Evolutionary conservation across 768 basidiomycete species (phyloP), one percentile per base, ranked within the genome.

Genomic region (Lyophyllum semitale): DNA sequence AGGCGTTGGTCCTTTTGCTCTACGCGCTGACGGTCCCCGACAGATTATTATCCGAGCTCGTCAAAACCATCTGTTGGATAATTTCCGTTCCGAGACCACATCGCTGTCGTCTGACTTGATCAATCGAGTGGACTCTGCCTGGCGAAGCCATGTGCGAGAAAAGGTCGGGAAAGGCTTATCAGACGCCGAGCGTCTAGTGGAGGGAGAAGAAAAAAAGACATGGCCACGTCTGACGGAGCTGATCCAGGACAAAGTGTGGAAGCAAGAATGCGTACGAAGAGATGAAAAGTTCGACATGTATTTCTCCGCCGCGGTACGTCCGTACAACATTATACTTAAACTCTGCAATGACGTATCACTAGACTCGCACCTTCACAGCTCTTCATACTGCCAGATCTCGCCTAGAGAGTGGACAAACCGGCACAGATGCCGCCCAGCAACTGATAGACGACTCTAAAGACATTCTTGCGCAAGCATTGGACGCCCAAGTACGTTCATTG

Each of bases 231-330:
- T 90, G 2, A 61, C 72, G 35, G 73, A 77, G 33, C 73, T 82
- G 45, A 72, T 77, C 43, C 70, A 73, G 38, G 83, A 90, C 66
- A 71, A 74, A 33, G 68, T 74, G 33, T 93, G 88, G 88, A 88
- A 85, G 63, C 76, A 80, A 48, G 87, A 86, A 56, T 85, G 87
- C 63, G 68, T 89, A 66, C 84, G 78, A 66, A 81, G 85, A 64
- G 89, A 97, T 59, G 95, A 96, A 73, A 98, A 96, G 72, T 95
- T 95, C 65, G 85, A 88, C 49, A 90, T 98, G 92, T 77, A 95
- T 72, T 82, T 93, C 63, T 73, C 83, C 35, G 82, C 89, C 55
- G 84, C 96, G 61, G 91, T 93, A 68, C 66, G 85, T 75, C 22
- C 53, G 29, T 47, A 65, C 43, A 29, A 32, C 35, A 59, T 57